These are phyloP conservation scores for Sporobolomyces phaffii DNA, from an alignment of 768 basidiomycete species.

Conservation along the genomic window DNA sequence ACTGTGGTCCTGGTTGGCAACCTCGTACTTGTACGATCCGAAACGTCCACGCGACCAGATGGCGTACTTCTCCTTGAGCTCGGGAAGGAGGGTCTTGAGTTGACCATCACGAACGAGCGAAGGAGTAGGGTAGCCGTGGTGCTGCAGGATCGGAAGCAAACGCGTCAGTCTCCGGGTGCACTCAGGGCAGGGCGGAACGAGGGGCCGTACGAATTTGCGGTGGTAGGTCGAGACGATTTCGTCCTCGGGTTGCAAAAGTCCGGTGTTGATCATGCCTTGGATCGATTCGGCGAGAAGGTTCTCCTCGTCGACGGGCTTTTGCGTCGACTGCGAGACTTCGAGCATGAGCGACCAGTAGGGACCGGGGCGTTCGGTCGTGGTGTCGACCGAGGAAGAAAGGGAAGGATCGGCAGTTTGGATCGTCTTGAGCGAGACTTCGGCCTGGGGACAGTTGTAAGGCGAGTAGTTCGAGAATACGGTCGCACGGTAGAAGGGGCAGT, in stretches of 20 bases:
- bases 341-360: constrained; percentile 49
- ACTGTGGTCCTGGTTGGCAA: constrained; percentile 40
- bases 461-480: constrained; percentile 51
- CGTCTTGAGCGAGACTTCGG: constrained; percentile 43
- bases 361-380: constrained; percentile 41
- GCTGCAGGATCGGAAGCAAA: constrained; percentile 12
- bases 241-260: constrained; percentile 45
- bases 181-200: not conserved
- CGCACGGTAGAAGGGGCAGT: constrained; percentile 49
- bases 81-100: constrained; percentile 45
- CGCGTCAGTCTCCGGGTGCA: not conserved
- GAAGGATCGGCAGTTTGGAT: constrained; percentile 46
- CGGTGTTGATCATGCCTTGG: constrained; percentile 45
- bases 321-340: constrained; percentile 47
- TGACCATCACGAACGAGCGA: constrained; percentile 47
- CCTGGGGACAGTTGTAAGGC: constrained; percentile 45
- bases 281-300: constrained; percentile 47
- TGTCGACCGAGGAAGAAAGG: constrained; percentile 39
- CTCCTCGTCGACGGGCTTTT: constrained; percentile 47
- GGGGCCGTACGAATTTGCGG: constrained; percentile 43
- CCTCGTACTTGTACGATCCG: constrained; percentile 43
- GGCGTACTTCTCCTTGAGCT: constrained; percentile 44
- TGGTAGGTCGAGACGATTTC: constrained; percentile 48
- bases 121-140: constrained; percentile 47
- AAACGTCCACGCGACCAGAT: constrained; percentile 47